Conservation (phyloP, 1,284 basidiomycete species). For the Cerrena zonata region DNA sequence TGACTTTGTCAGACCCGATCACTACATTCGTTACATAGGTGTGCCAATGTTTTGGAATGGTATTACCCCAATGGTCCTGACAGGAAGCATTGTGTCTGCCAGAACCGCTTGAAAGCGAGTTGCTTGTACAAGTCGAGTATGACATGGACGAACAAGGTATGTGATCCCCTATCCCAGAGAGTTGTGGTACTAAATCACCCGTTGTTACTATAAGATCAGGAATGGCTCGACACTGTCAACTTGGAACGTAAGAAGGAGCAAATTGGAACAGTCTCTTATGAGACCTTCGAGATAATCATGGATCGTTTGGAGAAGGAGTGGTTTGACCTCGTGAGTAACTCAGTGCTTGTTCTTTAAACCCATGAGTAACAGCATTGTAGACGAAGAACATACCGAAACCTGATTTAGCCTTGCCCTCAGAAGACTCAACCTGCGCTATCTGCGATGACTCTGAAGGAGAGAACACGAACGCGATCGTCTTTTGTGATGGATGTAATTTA, state of each 20-base stretch:
- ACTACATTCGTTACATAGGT: conserved; percentile 90
- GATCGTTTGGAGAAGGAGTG: conserved; percentile 98
- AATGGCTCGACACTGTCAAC: conserved; percentile 91
- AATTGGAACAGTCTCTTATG: conserved; percentile 70
- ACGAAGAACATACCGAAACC: conserved; percentile 87
- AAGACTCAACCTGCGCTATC: conserved; percentile 93
- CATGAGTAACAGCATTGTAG: conserved; percentile 36
- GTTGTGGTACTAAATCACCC: background rate
- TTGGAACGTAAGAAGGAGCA: conserved; percentile 76
- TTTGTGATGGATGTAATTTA: conserved; percentile 98
- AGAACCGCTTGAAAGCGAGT: conserved; percentile 92
- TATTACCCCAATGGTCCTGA: background rate
- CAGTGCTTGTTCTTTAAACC: background rate
- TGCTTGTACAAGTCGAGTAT: conserved; percentile 93
- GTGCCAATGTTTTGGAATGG: conserved; percentile 20
- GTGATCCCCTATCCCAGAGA: background rate
- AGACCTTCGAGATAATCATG: conserved; percentile 93
- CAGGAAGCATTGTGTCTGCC: background rate
- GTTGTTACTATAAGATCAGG: conserved; percentile 60
- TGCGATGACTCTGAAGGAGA: conserved; percentile 98
- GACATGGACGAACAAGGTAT: conserved; percentile 99
- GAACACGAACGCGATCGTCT: conserved; percentile 98
- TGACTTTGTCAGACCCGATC: conserved; percentile 71
- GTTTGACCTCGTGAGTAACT: conserved; percentile 78
- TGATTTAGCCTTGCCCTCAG: conserved; percentile 75